Percentiles rank a stretch among this genome's conserved stretches.
phyloP scores from a whole-genome alignment of 257 asterid species.

The Apocynum venetum region DNA sequence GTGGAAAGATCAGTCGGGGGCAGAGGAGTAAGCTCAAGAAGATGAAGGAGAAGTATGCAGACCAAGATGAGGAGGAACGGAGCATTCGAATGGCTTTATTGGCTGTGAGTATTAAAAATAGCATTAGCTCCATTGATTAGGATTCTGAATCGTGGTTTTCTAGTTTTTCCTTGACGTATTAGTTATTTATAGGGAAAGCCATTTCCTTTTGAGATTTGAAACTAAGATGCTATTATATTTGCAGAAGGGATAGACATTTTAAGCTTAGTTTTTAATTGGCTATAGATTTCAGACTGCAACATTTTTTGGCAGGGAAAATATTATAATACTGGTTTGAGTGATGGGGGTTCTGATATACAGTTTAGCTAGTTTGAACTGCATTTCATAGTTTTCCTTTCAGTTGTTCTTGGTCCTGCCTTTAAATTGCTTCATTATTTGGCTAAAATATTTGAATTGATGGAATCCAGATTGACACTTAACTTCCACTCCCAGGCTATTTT shows the following conservation, averaged over 20 bases:
- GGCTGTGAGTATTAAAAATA: constrained; percentile 40
- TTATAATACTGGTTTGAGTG: background rate
- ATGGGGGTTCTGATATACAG: background rate
- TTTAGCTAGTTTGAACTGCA: background rate
- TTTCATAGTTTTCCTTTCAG: background rate
- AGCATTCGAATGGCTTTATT: constrained; percentile 76
- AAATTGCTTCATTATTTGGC: background rate
- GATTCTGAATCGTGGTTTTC: background rate
- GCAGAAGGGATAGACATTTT: background rate
- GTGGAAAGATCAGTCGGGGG: constrained; percentile 78
- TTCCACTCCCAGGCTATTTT: background rate
- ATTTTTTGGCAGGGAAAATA: background rate
- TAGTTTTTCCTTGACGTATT: background rate
- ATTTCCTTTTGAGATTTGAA: background rate
- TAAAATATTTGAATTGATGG: background rate
- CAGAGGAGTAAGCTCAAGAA: constrained; percentile 88
- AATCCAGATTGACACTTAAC: background rate
- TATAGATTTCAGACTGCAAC: background rate
- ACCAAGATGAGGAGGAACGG: constrained; percentile 97
- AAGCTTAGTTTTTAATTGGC: background rate
- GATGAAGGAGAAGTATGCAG: constrained; percentile 96
- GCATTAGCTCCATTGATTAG: background rate
- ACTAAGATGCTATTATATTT: background rate
- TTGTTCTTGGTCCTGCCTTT: background rate
- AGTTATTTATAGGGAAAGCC: background rate